Evolutionary conservation across 2,329 filamentous ascomycete species (phyloP), one percentile per base, ranked within the genome.

Genomic region (Fusarium gaditjirri): DNA sequence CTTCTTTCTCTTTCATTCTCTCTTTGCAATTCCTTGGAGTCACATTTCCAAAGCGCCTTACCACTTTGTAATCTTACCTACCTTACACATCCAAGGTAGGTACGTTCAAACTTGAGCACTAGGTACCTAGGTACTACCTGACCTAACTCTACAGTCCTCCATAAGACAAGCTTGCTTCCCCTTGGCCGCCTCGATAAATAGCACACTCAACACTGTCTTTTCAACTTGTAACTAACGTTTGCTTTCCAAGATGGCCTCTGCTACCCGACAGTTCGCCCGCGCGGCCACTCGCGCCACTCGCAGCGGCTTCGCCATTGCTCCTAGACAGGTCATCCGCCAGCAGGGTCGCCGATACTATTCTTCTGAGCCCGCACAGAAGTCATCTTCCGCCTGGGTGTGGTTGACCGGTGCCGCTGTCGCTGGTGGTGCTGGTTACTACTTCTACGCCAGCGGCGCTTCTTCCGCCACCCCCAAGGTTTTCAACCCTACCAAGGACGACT

Each of bases 331-430:
- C 75, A 91, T 94, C 86, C 92, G 92, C 82, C 90, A 91, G 80
- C 87, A 92, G 78, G 90, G 90, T 78, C 92, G 91, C 75, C 93
- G 94, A 75, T 91, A 91, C 83, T 97, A 97, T 85, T 92, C 94
- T 47, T 92, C 92, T 61, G 91, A 90, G 83, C 84, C 89, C 59
- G 83, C 85, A 76, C 86, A 88, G 81, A 83, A 85, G 71, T 84
- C 86, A 64, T 82, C 82, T 67, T 83, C 83, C 19, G 74, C 82
- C 55, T 84, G 89, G 74, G 80, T 91, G 76, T 91, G 88, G 84
- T 81, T 89, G 73, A 84, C 87, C 60, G 91, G 87, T 65, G 89
- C 87, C 52, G 88, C 86, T 58, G 86, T 86, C 58, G 88, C 86
- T 58, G 89, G 87, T 78, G 92, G 88, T 77, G 91, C 87, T 74